Base-by-base conservation (phyloP, 2,329 filamentous ascomycete genomes). In the Neofusicoccum umdonicola region DNA sequence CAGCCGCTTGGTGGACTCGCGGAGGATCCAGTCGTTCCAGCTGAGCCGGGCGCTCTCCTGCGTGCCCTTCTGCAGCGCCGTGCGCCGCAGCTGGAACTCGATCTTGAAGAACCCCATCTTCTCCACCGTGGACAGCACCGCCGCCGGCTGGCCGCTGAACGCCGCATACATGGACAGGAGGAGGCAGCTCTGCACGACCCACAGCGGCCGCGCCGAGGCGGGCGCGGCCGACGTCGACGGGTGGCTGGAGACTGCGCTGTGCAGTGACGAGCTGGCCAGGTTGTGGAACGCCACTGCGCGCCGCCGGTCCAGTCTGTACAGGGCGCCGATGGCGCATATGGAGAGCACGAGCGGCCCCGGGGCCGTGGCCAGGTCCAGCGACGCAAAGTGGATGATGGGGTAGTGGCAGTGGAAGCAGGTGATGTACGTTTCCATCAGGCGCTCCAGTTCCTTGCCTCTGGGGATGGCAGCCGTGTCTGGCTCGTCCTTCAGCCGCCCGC, bases 301-400 rank as follows among this genome's bases (percentile, higher is more conserved):
- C 13, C 72, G 73, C n/a, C 73, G 70, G 13, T 73, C 71, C 15
- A 76, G 66, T 58, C 70, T 70, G 64, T 75, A 76, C 1, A 74
- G 67, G 3, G 76, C 75, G 2, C 76, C 76, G 63, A 78, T 74
- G 17, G 73, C 72, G 48, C 74, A 77, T 56, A 78, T 77, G 0
- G 74, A 71, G 8, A 78, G 69, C 8, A 76, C 52, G 11, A 78
- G 63, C 1, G 73, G 72, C 11, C 71, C 69, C 12, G 73, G 72
- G 4, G 68, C 68, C 4, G 61, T 64, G 12, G 64, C 64, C 9
- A 74, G 62, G 31, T 73, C 67, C 50, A 76, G 68, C 0, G 74
- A 73, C 6, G 73, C 69, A 9, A 76, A 64, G 63, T 77, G 74
- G n/a, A 77, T 70, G 34, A 77, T 72, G 1, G 74, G 74, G 19